Evolutionary conservation across 345 rosid species (phyloP).

Genomic region (Physaria fendleri): DNA sequence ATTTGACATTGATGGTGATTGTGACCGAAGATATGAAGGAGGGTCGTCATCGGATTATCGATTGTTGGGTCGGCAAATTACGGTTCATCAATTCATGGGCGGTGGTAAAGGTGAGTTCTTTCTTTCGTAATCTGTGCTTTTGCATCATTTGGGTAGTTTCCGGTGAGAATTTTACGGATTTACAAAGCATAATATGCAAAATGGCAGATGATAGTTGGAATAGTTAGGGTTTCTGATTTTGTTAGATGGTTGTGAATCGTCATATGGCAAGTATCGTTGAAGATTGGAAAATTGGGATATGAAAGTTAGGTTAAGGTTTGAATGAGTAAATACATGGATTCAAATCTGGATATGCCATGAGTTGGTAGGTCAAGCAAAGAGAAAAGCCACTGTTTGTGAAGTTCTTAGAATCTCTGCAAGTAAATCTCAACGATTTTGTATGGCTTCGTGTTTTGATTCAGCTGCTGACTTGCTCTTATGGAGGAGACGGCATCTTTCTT

Average conservation of each 20-base stretch:
- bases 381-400: not conserved
- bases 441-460: slow-evolving; percentile 22
- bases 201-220: too few relatives aligned
- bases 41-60: slow-evolving; percentile 26
- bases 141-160: too few relatives aligned
- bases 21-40: slow-evolving; percentile 20
- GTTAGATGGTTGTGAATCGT: not conserved
- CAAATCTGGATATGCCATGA: not conserved
- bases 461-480: slow-evolving; percentile 81
- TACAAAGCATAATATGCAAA: too few relatives aligned
- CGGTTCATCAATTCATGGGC: slow-evolving; percentile 45
- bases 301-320: slow-evolving; percentile 12
- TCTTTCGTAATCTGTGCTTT: not conserved
- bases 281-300: not conserved
- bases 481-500: slow-evolving; percentile 54
- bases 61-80: slow-evolving; percentile 33
- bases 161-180: not conserved
- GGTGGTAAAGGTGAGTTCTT: slow-evolving; percentile 38
- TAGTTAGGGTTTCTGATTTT: not conserved
- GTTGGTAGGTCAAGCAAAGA: not conserved
- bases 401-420: not conserved
- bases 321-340: not conserved
- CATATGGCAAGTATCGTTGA: not conserved
- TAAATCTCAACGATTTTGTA: not conserved
- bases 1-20: slow-evolving; percentile 29